Evolutionary conservation across 2,329 filamentous ascomycete species (phyloP), one percentile per base, ranked within the genome.

Genomic region (Beauveria scarabaeidicola): DNA sequence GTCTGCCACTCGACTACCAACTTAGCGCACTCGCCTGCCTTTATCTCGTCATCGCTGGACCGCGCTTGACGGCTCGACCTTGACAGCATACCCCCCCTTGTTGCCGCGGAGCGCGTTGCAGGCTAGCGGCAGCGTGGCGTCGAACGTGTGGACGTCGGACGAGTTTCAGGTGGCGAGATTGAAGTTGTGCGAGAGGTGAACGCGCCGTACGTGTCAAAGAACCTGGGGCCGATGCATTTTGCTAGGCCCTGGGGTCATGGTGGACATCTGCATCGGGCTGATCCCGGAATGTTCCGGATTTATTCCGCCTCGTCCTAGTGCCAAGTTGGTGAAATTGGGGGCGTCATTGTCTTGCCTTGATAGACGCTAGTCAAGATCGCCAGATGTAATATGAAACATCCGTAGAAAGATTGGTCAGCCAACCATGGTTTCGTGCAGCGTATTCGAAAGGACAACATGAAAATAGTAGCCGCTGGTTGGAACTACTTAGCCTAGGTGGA

Each of bases 211-310:
- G 65, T 64, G 25, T 66, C 64, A 44, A 68, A 68, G 61, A 61
- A 67, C 5, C 52, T 58, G n/a, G 60, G 60, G 11, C 66, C 66
- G 58, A 68, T 66, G 61, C 66, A 68, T 27, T 65, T 27, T 65
- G 63, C 38, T 62, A 63, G 13, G 66, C 66, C 17, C 62, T 62
- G 3, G 61, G 9, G 43, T 48, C 29, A 48, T 21, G n/a, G 19
- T 48, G 29, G 43, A 4, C 43, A 40, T 47, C 15, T 47, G 53
- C 53, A 56, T 48, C 53, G 43, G 53, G 40, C 53, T 21, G 29
- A 40, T 21, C 29, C n/a, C 9, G 25, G 27, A n/a, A 46, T 47
- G 27, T 55, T 55, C 52, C 43, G 13, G 19, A 47, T 25, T 25
- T 48, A 47, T 36, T 56, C 53, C 53, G 43, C n/a, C 11, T 46